Base-by-base conservation (phyloP, 306 rosid genomes). In the Albizia julibrissin region DNA sequence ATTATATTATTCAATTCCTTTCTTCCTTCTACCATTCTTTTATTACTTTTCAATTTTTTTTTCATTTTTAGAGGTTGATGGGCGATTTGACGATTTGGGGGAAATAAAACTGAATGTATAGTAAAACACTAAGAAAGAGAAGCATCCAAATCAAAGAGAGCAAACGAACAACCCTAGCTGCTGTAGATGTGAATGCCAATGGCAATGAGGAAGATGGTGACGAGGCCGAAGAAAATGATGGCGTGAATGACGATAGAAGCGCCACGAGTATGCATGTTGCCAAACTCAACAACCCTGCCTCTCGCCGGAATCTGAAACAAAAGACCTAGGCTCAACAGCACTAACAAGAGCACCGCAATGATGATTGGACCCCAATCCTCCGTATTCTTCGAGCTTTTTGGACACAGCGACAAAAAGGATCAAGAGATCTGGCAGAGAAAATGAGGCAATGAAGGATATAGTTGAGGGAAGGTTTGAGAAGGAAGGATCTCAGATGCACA, bases 311-410 rank as follows among this genome's bases (percentile, higher is more conserved):
- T 85, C 90, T 93, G 94, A 89, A 93, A 90, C 67, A 93, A 58
- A 7, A 93, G 84, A 56, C 98, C 93, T 0, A 93, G 98, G 49
- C 89, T 90, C 54, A 93, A 18, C 12, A 91, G 84, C 74, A 89
- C 97, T 26, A 93, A 91, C 68, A 93, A 83, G 46, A 91, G 83
- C 86, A 93, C 94, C 0, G 97, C 92, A 16, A 91, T 76, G 5
- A 90, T 34, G 69, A 93, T 94, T 0, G 97, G 98, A 0, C 98
- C 97, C 98, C 94, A 93, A 76, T 93, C 97, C 4, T 93, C 98
- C 98, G 91, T 89, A 34, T 29, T 16, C 22, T 24, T 40, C 16
- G 24, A 26, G 42, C 58, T 72, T 73, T 10, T 33, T 21, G 37
- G 62, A 71, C 40, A 33, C 24, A 64, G 40, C 42, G 12, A 43